Percentiles rank a stretch among this genome's conserved stretches.
These are phyloP conservation scores for Flueggea neowawraea DNA, from an alignment of 441 rosid species.

Conservation along the genomic window DNA sequence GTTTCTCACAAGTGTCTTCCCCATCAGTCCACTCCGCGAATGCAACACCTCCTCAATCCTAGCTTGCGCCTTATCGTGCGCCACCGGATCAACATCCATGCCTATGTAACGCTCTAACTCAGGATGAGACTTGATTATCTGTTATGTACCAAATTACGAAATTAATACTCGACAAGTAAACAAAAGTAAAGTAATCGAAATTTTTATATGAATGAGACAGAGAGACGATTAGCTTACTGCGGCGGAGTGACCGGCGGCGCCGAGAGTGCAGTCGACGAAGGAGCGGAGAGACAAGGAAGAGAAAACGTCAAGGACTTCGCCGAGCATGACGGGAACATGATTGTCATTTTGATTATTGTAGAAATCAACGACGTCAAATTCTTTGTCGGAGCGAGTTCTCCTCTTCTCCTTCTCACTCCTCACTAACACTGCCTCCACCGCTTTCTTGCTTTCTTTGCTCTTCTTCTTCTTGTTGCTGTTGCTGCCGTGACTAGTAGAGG, in stretches of 20 bases:
- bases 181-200: background rate
- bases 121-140: conserved; percentile 74
- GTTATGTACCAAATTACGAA: conserved; percentile 2
- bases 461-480: background rate
- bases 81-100: conserved; percentile 93
- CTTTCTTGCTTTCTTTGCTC: conserved; percentile 8
- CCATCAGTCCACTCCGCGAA: conserved; percentile 28
- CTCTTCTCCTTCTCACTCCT: conserved; percentile 49
- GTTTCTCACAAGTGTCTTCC: conserved; percentile 50
- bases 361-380: conserved; percentile 29
- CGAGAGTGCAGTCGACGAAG: conserved; percentile 91
- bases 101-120: conserved; percentile 66
- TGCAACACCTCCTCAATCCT: conserved; percentile 37
- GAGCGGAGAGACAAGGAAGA: conserved; percentile 44
- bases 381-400: conserved; percentile 80
- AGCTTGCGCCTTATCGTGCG: conserved; percentile 55
- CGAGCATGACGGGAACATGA: conserved; percentile 87
- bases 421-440: conserved; percentile 7
- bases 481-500: background rate
- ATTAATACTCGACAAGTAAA: background rate
- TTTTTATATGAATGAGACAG: too few relatives aligned
- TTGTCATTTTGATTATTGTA: conserved; percentile 11
- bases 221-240: conserved; percentile 41
- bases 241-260: conserved; percentile 93
- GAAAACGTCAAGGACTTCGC: conserved; percentile 87